Base-by-base conservation (phyloP, 1,284 basidiomycete species). In the Papiliotrema nemorosa region DNA sequence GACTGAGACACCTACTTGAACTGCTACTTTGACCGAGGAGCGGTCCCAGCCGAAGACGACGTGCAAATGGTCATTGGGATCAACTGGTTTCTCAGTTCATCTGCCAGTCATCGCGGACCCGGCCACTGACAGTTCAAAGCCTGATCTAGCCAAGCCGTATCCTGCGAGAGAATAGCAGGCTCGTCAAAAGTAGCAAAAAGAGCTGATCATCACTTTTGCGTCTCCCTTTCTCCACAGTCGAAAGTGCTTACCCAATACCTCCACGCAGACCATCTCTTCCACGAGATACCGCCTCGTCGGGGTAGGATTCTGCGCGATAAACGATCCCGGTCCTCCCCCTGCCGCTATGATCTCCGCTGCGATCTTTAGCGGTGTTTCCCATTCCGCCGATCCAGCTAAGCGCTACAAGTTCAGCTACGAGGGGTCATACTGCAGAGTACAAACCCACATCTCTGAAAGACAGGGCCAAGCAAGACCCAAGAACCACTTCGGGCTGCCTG, bases 241-340 rank as follows among this genome's bases (percentile, higher is more conserved):
- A 20, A 12, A 21, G 7, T 10, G 47, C 60, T 26, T 35, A 60
- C 60, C 56, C 10, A 60, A 53, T 9, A 61, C 43, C 38, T 63
- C 62, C 5, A 57, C 49, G 37, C 51, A 56, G 1, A 55, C 53
- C 55, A 60, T 54, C 40, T 63, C 57, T 33, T 63, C 62, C 6
- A 63, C 35, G 1, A 63, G 39, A 33, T 61, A 63, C 14, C 57
- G 49, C 13, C 59, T 26, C 2, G 29, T 33, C 22, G 47, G 37
- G 6, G 53, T 59, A 6, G 49, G 43, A 6, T 36, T 26, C 10
- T n/a, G 16, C 14, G 35, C 48, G 21, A 63, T 46, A 37, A 44
- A 61, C 2, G 46, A 35, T 5, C 50, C 54, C 0, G 59, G 47
- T 2, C 62, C 62, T 2, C 54, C 57, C 5, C 42, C 45, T 13